Evolutionary conservation across 768 basidiomycete genomes (phyloP).

Genomic region (Boletus fagicola): DNA sequence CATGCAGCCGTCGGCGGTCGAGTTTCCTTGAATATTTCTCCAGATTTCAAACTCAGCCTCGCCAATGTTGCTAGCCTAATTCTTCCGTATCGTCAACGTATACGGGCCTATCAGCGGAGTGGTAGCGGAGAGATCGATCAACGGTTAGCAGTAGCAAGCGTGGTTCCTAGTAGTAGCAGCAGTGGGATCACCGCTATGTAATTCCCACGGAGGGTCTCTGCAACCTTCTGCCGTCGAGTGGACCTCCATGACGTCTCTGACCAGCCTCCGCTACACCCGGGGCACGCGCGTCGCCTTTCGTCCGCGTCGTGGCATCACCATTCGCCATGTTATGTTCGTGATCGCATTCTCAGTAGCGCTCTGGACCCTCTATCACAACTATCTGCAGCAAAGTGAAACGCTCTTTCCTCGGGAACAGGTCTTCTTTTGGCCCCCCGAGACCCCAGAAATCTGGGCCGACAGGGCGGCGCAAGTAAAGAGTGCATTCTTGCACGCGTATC

Average conservation of each 20-base stretch:
- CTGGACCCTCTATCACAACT: constrained; percentile 23
- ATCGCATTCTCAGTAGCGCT: constrained; percentile 11
- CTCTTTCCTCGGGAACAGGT: constrained; percentile 14
- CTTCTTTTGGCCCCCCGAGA: constrained; percentile 24
- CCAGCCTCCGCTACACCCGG: background rate
- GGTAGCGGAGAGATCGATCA: background rate
- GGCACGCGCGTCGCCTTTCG: background rate
- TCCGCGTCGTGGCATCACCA: constrained; percentile 17
- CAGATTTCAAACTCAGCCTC: constrained; percentile 30
- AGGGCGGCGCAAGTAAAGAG: constrained; percentile 55
- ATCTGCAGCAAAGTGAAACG: background rate
- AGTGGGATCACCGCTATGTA: background rate
- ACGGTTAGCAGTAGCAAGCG: background rate
- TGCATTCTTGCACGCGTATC: constrained; percentile 68
- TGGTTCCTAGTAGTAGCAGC: too few relatives aligned
- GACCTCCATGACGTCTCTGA: constrained; percentile 9
- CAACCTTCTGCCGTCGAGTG: background rate
- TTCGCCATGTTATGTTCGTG: constrained; percentile 25
- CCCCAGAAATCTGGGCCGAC: constrained; percentile 46
- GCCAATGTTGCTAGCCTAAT: background rate
- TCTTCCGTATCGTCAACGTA: background rate
- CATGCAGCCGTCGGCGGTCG: background rate
- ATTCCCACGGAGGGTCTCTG: background rate
- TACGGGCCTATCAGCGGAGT: background rate
- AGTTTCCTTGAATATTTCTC: constrained; percentile 9